Conservation (phyloP, 2,329 filamentous ascomycete species). For the Ophiostoma fasciatum region DNA sequence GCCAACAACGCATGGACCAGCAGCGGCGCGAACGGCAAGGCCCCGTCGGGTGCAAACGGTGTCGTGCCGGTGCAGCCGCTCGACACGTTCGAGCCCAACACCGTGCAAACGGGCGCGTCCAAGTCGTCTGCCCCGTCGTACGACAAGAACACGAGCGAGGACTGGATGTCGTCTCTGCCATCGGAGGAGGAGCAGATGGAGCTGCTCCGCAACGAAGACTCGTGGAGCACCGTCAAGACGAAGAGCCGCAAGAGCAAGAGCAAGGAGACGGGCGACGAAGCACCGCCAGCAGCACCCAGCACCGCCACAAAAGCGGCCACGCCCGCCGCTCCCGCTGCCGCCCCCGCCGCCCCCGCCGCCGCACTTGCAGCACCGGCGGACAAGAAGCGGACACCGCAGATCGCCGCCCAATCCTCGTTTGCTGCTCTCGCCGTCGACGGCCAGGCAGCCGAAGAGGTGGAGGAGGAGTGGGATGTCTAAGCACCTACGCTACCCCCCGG, state of each 20-base stretch:
- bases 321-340: conserved; percentile 11
- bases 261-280: too few relatives aligned
- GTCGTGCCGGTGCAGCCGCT: conserved; percentile 32
- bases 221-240: conserved; percentile 44
- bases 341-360: conserved; percentile 14
- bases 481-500: too few relatives aligned
- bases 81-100: conserved; percentile 37
- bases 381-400: conserved; percentile 19
- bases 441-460: conserved; percentile 23
- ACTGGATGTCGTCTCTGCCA: conserved; percentile 36
- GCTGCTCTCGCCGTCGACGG: conserved; percentile 31
- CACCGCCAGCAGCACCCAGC: conserved; percentile 11
- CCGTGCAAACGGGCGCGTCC: conserved; percentile 8
- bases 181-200: conserved; percentile 50
- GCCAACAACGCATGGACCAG: conserved; percentile 27
- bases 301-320: conserved; percentile 13
- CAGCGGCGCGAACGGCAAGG: conserved; percentile 23
- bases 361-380: conserved; percentile 8
- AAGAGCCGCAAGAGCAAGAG: conserved; percentile 28
- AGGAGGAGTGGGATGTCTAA: conserved; percentile 39
- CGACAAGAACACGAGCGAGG: conserved; percentile 22
- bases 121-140: conserved; percentile 18
- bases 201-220: conserved; percentile 35
- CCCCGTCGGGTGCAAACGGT: conserved; percentile 20
- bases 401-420: conserved; percentile 30